Conservation (phyloP, 495 filamentous ascomycete species). For the Echria macrotheca region DNA sequence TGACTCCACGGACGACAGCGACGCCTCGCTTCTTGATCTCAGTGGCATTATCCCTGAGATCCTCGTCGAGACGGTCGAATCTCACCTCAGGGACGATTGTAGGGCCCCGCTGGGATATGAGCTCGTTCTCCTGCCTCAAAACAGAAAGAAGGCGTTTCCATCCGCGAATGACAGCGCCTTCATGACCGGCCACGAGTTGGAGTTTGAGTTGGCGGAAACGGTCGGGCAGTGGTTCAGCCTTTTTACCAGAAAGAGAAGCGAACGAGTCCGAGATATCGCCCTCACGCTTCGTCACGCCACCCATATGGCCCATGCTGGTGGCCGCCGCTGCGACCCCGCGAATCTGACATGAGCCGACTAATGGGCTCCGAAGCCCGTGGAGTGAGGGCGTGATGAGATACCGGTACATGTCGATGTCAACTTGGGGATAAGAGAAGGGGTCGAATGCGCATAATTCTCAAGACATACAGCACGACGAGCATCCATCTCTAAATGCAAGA, state of each 20-base stretch:
- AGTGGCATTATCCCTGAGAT: conserved; percentile 32
- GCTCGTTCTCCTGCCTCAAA: conserved; percentile 50
- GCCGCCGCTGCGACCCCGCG: conserved; percentile 5
- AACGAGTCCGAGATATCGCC: conserved; percentile 86
- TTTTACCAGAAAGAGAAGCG: conserved; percentile 66
- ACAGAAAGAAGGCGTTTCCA: conserved; percentile 64
- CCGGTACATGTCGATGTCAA: too few species aligned
- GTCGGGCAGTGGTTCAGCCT: conserved; percentile 57
- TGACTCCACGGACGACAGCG: conserved; percentile 57
- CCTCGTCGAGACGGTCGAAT: conserved; percentile 48
- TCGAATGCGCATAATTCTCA: too few species aligned
- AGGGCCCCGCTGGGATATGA: conserved; percentile 34
- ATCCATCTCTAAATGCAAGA: too few species aligned
- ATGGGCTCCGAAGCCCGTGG: too few species aligned
- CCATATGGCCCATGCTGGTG: conserved; percentile 11
- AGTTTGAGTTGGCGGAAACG: conserved; percentile 75
- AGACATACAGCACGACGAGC: too few species aligned
- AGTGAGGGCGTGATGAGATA: too few species aligned
- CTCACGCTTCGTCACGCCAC: conserved; percentile 35
- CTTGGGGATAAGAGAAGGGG: background rate
- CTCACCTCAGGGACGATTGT: conserved; percentile 54
- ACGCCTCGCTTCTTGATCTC: conserved; percentile 59
- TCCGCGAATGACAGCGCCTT: conserved; percentile 54
- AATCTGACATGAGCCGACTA: too few species aligned
- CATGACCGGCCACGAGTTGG: conserved; percentile 55